Conservation (phyloP, 2,329 filamentous ascomycete species). For the Exophiala oligosperma region DNA sequence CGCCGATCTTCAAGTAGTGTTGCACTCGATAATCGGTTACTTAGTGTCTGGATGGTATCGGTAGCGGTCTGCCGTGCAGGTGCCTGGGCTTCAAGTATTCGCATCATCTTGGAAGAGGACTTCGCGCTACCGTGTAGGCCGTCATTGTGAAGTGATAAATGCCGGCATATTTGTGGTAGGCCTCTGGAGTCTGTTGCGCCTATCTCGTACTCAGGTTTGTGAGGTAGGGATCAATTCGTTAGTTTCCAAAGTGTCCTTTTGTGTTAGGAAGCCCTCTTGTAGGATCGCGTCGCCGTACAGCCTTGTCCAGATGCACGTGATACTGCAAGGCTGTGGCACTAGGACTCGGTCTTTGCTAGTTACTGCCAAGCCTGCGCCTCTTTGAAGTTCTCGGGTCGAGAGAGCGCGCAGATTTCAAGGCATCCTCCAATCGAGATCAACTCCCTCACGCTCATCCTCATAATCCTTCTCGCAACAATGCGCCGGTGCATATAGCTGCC, state of each 20-base stretch:
- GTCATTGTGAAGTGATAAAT: not conserved
- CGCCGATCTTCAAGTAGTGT: conserved; percentile 92
- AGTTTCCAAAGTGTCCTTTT: not conserved
- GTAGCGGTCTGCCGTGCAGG: conserved; percentile 95
- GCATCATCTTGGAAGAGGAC: conserved; percentile 44
- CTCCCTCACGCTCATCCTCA: not conserved
- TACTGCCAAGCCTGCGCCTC: not conserved
- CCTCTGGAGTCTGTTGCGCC: too few relatives aligned
- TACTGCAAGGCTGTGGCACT: not conserved
- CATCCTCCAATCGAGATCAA: not conserved
- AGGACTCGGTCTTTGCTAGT: not conserved
- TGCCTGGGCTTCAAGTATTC: conserved; percentile 67
- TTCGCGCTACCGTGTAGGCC: conserved; percentile 6
- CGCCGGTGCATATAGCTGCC: not conserved
- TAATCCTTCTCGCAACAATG: not conserved
- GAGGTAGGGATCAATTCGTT: too few relatives aligned
- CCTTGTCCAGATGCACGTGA: not conserved
- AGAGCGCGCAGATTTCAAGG: not conserved
- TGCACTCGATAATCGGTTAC: conserved; percentile 81
- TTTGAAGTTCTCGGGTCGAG: not conserved
- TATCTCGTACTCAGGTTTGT: too few relatives aligned
- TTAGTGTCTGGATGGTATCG: conserved; percentile 89
- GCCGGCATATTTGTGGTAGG: too few relatives aligned
- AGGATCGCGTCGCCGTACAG: not conserved
- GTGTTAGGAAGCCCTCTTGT: not conserved